Conservation (phyloP, 495 filamentous ascomycete genomes). For the Hypoxylon intermedium region DNA sequence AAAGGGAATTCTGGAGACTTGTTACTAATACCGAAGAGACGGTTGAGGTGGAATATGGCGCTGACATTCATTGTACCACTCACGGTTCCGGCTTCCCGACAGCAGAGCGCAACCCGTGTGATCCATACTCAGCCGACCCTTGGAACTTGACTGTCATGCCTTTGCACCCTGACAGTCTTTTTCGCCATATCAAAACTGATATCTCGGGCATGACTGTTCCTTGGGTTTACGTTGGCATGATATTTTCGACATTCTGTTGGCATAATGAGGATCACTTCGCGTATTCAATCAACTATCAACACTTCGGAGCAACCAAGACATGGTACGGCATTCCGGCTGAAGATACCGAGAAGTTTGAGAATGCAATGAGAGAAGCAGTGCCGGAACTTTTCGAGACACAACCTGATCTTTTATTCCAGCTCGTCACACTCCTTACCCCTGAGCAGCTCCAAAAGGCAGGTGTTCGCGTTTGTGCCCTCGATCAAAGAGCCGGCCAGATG, state of each 20-base stretch:
- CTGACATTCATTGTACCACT: conserved; percentile 97
- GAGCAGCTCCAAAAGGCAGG: conserved; percentile 95
- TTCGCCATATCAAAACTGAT: conserved; percentile 96
- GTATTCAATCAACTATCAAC: conserved; percentile 98
- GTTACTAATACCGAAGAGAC: conserved; percentile 93
- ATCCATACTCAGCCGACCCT: conserved; percentile 84
- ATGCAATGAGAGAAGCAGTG: conserved; percentile 92
- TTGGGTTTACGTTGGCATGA: conserved; percentile 99
- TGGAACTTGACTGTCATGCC: conserved; percentile 98
- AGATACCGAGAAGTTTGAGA: conserved; percentile 92
- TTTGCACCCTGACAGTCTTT: conserved; percentile 88
- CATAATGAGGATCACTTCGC: conserved; percentile 98
- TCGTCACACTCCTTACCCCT: conserved; percentile 92
- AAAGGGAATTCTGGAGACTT: conserved; percentile 95
- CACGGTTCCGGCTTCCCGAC: conserved; percentile 98
- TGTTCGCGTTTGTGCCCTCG: conserved; percentile 88
- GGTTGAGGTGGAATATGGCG: conserved; percentile 97
- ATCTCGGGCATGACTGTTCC: conserved; percentile 99
- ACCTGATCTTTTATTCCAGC: conserved; percentile 94
- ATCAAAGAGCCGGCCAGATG: conserved; percentile 94
- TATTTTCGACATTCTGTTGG: conserved; percentile 99
- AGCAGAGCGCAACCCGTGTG: conserved; percentile 84
- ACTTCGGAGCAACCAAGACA: conserved; percentile 97
- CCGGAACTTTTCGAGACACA: conserved; percentile 97
- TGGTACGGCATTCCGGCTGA: conserved; percentile 98